phyloP scores from a whole-genome alignment of 2,329 filamentous ascomycete species.

The Exophiala xenobiotica region DNA sequence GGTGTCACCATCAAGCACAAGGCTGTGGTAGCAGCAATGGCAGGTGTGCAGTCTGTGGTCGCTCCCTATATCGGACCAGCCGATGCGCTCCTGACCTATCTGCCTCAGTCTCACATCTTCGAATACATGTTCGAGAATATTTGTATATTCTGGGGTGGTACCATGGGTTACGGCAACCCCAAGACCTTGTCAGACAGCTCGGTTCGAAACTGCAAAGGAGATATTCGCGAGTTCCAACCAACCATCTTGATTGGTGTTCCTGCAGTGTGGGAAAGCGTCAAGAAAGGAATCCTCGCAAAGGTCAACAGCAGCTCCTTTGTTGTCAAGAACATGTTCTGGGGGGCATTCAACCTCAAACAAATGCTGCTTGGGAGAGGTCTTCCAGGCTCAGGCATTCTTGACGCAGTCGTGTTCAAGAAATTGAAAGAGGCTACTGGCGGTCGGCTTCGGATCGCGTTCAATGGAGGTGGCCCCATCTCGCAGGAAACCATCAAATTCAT shows the following conservation, averaged over 20 bases:
- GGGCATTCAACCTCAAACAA: slow-evolving; percentile 59
- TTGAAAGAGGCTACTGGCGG: slow-evolving; percentile 89
- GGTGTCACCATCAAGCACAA: slow-evolving; percentile 78
- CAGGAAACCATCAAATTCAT: slow-evolving; percentile 87
- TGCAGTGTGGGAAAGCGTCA: slow-evolving; percentile 94
- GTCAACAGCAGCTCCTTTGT: slow-evolving; percentile 71
- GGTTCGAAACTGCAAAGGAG: slow-evolving; percentile 85
- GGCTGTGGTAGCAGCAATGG: slow-evolving; percentile 76
- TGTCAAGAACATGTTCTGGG: slow-evolving; percentile 76
- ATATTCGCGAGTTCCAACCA: slow-evolving; percentile 87
- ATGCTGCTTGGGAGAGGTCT: slow-evolving; percentile 57
- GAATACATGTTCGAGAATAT: slow-evolving; percentile 95
- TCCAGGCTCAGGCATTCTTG: slow-evolving; percentile 66
- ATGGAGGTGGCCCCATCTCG: slow-evolving; percentile 87
- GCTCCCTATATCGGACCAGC: slow-evolving; percentile 73
- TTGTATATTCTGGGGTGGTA: slow-evolving; percentile 83
- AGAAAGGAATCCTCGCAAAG: slow-evolving; percentile 85
- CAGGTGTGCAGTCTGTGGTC: slow-evolving; percentile 76
- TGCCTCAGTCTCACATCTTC: slow-evolving; percentile 92
- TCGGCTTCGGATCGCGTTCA: slow-evolving; percentile 83
- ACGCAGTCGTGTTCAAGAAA: slow-evolving; percentile 85
- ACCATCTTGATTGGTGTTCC: slow-evolving; percentile 92
- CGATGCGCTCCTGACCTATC: slow-evolving; percentile 82
- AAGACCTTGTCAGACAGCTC: slow-evolving; percentile 83
- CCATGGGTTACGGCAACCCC: slow-evolving; percentile 88